A percentile compares a stretch with the other conserved stretches of the same genome.
phyloP scores from a whole-genome alignment of 495 filamentous ascomycete species.

The Neurospora intermedia region DNA sequence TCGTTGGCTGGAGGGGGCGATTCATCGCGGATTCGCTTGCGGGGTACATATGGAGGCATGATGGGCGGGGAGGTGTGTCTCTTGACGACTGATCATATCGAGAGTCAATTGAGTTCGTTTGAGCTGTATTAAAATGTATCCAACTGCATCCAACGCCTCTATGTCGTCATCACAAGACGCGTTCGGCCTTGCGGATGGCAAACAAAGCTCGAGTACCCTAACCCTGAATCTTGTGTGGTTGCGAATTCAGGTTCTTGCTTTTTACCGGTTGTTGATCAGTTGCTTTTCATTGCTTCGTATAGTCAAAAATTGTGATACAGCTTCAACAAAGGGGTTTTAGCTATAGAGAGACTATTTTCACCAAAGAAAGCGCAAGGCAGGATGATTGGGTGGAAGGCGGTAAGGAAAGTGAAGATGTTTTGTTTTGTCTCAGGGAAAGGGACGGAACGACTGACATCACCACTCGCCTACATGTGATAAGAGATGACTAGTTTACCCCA shows the following conservation, averaged over 20 bases:
- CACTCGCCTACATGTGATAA: too few relatives aligned
- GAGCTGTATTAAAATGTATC: not conserved
- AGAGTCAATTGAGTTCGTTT: not conserved
- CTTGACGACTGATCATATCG: not conserved
- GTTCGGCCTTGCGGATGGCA: not conserved
- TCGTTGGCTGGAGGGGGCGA: constrained; percentile 13
- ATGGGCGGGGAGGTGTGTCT: not conserved
- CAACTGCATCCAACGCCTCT: not conserved
- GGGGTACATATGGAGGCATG: constrained; percentile 38
- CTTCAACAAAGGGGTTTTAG: not conserved
- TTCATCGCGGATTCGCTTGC: constrained; percentile 32
- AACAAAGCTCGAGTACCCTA: not conserved
- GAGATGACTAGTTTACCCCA: too few relatives aligned
- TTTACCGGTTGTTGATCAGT: not conserved
- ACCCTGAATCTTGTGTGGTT: not conserved
- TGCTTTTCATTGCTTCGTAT: too few relatives aligned
- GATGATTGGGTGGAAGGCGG: not conserved
- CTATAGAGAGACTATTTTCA: not conserved
- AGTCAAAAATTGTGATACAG: not conserved
- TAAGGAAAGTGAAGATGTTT: not conserved
- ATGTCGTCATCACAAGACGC: not conserved
- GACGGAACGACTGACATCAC: not conserved
- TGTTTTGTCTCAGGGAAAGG: not conserved
- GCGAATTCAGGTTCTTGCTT: not conserved
- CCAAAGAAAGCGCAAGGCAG: not conserved